Base-by-base conservation (phyloP, 2,329 filamentous ascomycete species). In the Talaromyces atroroseus region DNA sequence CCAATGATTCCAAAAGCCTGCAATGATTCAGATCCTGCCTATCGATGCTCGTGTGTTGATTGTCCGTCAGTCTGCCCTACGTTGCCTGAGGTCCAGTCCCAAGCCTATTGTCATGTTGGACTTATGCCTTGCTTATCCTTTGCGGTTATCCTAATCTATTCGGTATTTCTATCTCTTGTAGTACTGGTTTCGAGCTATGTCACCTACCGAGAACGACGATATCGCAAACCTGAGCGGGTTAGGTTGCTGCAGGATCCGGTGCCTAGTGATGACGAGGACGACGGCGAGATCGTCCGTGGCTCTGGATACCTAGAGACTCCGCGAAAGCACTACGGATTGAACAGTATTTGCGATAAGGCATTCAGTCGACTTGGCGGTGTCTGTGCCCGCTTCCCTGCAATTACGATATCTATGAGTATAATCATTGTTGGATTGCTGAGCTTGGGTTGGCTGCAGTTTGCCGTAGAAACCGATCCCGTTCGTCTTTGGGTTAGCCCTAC, bases 401-500 rank as follows among this genome's bases (percentile, higher is more conserved):
- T 95, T 59, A 96, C 92, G 1, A 96, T 97, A 61, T 74, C 80
- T 2, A 76, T 80, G 7, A 92, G 89, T 60, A 69, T 96, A n/a
- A 54, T 94, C 1, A 67, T 94, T 2, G 88, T 96, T 11, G 82
- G 79, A 1, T 69, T 96, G 4, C 78, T 99, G 60, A 96, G 92
- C 67, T 74, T 92, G 36, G 94, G 94, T 1, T 95, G 90, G 90
- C 76, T 94, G 58, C 83, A 84, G 46, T 99, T 99, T 66, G 81
- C 89, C n/a, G 80, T 99, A 36, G 94, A 97, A 71, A 89, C 80
- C 21, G 88, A 97, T 60, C 94, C 94, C 5, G 94, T 95, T 11
- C 85, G 89, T 49, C 78, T 99, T 8, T 99, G 94, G 94, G 94
- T 99, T n/a, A 92, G 92, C 65, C 94, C 94, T 7, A 88, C 88